Base-by-base conservation (phyloP, 495 filamentous ascomycete species). In the Podospora pseudocomata region DNA sequence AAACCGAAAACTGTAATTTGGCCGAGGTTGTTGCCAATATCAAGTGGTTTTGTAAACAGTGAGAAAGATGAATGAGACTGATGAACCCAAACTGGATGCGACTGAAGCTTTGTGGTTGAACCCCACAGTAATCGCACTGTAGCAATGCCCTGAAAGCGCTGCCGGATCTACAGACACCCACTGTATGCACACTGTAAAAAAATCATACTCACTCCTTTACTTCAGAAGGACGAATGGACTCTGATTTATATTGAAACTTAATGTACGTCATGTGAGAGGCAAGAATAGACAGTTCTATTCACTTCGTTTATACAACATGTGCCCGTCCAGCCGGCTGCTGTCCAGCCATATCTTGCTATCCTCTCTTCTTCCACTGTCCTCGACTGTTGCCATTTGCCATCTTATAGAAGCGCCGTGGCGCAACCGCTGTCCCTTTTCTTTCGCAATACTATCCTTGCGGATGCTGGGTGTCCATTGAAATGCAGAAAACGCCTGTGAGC, bases 401-500 rank as follows among this genome's bases (percentile, higher is more conserved):
- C 34, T 39, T 39, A 11, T 39, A 6, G 11, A 39, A 6, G 34
- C 34, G 34, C 3, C 34, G 34, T 39, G 11, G 5, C 3, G 34
- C 34, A 39, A 39, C 34, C 34, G 34, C 34, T 11, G 34, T 13
- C 39, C 13, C 39, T 13, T 49, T 49, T 20, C n/a, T 58, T 26
- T 23, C 54, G 60, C 65, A 64, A 53, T 53, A 62, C 61, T 44
- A 64, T 56, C 65, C 44, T 39, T 18, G 15, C 20, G n/a, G 19
- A 67, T 67, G 68, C 64, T 49, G n/a, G 34, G 58, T 59, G 61
- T 60, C 68, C 34, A 63, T 62, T 20, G 28, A 66, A 69, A 71
- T 70, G 70, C 65, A 66, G 62, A 72, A 62, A 72, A 71, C 65
- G 63, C 67, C 67, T 27, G 28, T 20, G 23, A 66, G 65, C 63